Evolutionary conservation across 2,329 filamentous ascomycete species (phyloP), one percentile per base, ranked within the genome.

Genomic region (Neonectria punicea): DNA sequence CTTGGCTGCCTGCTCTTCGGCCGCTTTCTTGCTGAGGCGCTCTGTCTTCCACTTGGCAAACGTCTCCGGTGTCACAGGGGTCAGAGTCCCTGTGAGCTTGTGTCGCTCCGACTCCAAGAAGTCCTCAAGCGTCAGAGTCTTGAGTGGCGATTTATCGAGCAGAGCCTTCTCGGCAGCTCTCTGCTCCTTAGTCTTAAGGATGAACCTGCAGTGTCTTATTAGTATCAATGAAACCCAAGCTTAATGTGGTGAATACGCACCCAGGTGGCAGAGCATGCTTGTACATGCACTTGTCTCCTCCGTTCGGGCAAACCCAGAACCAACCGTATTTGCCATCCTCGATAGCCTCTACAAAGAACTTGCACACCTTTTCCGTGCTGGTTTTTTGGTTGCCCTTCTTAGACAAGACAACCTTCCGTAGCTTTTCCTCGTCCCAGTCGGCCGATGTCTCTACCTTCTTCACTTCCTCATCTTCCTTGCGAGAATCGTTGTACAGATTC

Each of bases 311-410:
- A 65, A 90, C 86, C 96, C 96, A 99, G 83, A 99, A 98, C 96
- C 96, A 99, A 68, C 96, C 96, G 76, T 99, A 99, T 82, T 98
- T 99, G 75, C 94, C 93, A 77, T 99, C 96, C 82, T 99, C 96
- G 68, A 99, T 96, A 28, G 96, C 96, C 72, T 94, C 91, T 78
- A 98, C 96, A 79, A 99, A 99, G 85, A 84, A 97, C 82, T 98
- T 99, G 93, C 96, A 99, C 71, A 99, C 96, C 83, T 98, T 99
- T 78, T 99, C 96, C 51, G 96, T 99, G 5, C 92, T 93, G 22
- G 94, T 97, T 78, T 91, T 90, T 66, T 97, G 96, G 81, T 99
- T 99, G 57, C 96, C 96, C 81, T 99, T 97, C 84, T 99, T 99
- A 75, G 92, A 97, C 78, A 97, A 74, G 25, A 99, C 93, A 39